Conservation (phyloP, 768 basidiomycete species). For the Rubroboletus pulcherrimus region DNA sequence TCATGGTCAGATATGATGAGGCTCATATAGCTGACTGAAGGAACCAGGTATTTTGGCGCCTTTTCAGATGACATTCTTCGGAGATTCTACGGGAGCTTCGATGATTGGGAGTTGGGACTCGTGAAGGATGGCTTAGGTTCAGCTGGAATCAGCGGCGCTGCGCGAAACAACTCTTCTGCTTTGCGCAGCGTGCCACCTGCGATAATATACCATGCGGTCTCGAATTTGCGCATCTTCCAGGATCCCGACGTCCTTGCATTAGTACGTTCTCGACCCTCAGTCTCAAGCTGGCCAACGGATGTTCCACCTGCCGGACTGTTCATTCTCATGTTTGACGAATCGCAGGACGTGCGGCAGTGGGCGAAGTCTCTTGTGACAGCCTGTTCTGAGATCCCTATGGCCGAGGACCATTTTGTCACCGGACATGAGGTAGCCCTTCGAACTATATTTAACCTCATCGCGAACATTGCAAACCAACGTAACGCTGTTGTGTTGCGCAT, state of each 20-base stretch:
- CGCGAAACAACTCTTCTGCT: slow-evolving; percentile 19
- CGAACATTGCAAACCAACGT: slow-evolving; percentile 8
- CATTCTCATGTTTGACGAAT: slow-evolving; percentile 51
- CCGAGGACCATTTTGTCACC: slow-evolving; percentile 42
- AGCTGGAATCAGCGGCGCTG: slow-evolving; percentile 19
- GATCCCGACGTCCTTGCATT: slow-evolving; percentile 43
- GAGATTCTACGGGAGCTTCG: slow-evolving; percentile 60
- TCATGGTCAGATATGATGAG: slow-evolving; percentile 1
- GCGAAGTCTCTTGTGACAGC: slow-evolving; percentile 45
- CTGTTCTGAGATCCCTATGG: slow-evolving; percentile 42
- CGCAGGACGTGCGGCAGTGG: slow-evolving; percentile 53
- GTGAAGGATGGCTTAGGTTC: slow-evolving; percentile 47
- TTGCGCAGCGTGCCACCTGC: slow-evolving; percentile 47
- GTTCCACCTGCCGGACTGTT: slow-evolving; percentile 60
- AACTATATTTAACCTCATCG: slow-evolving; percentile 31
- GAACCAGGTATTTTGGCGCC: slow-evolving; percentile 66
- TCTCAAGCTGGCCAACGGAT: slow-evolving; percentile 52
- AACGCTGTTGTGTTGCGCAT: background rate
- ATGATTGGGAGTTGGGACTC: slow-evolving; percentile 58
- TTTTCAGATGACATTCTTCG: slow-evolving; percentile 49
- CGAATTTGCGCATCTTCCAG: slow-evolving; percentile 55
- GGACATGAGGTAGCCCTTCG: slow-evolving; percentile 47
- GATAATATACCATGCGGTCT: slow-evolving; percentile 57
- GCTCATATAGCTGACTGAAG: slow-evolving; percentile 13
- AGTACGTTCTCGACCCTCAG: slow-evolving; percentile 24